Percentiles rank a stretch among this genome's conserved stretches.
phyloP scores from a whole-genome alignment of 2,329 filamentous ascomycete species.

The Fusarium goolgardi region DNA sequence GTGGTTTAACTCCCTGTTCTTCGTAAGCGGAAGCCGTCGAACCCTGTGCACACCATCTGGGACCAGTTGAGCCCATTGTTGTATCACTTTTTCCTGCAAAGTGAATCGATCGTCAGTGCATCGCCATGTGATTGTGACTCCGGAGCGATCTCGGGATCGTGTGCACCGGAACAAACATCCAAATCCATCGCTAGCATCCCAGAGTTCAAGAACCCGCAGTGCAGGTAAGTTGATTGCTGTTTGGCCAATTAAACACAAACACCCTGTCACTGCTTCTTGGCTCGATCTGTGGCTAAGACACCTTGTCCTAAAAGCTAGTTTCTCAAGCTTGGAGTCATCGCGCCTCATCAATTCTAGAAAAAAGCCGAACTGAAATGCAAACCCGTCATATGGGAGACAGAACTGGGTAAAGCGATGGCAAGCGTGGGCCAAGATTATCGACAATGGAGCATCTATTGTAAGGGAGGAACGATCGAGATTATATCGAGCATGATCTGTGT shows the following conservation, averaged over 20 bases:
- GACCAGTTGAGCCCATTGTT: neutral
- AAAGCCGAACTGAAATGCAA: no score
- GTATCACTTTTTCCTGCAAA: neutral
- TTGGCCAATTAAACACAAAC: neutral
- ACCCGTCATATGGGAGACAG: no score
- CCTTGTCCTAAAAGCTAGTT: no score
- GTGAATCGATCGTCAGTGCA: neutral
- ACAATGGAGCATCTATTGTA: no score
- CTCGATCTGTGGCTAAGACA: neutral
- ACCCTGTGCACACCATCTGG: neutral
- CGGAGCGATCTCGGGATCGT: neutral
- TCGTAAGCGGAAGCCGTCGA: neutral
- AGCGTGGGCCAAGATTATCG: no score
- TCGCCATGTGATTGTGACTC: neutral
- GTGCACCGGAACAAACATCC: neutral
- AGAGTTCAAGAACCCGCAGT: neutral
- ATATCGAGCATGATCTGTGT: no score
- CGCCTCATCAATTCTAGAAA: no score
- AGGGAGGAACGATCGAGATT: no score
- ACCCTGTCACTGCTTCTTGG: neutral
- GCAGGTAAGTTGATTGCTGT: neutral
- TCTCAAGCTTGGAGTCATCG: no score
- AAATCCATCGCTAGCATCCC: neutral
- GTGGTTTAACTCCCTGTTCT: neutral
- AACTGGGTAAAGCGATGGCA: no score